Evolutionary conservation across 371 early-diverging fungal species (phyloP), one percentile per base, ranked within the genome.

Genomic region (Caulochytrium protostelioides): DNA sequence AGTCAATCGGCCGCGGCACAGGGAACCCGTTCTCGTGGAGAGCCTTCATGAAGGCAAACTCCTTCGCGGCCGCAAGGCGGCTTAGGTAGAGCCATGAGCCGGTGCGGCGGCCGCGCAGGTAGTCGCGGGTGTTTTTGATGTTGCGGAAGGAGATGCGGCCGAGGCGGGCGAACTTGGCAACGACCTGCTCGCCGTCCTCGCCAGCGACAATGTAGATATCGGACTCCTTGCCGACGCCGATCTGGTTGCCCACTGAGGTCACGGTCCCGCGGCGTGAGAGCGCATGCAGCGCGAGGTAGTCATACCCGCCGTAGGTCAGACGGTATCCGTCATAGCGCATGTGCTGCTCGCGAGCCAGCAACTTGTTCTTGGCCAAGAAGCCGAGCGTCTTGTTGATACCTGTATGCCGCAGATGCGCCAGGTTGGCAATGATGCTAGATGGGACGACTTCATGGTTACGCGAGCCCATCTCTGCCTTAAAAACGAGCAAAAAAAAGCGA

Each of bases 191-290:
- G 21, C 74, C 83, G 28, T 83, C 76, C 24, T 80, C 84, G 49
- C 87, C 79, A 0, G 83, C 85, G n/a, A 90, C 91, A 44, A 90
- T 62, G 55, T 80, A 86, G 50, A 94, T 81, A 52, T 94, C 91
- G 2, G 97, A 89, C 56, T 99, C 99, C 59, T 99, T 99, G 24
- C 99, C 99, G 12, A 98, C 91, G 49, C 98, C 99, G 45, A 99
- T 94, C 59, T 97, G 94, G 52, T 90, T 84, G 9, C 97, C 98
- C 18, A 99, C 89, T 19, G 89, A 86, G 42, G 67, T 67, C 4
- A 98, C 76, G 1, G 81, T 68, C 5, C 82, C 80, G 36, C 90
- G 62, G 51, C 83, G 79, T 35, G 71, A 68, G 44, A 99, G 69
- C 1, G 92, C 77, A 52, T 86, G 81, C 27, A 99, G 65, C 0